Percentiles rank a stretch among this genome's conserved stretches.
These are phyloP conservation scores for Blepharisma japonicum DNA, from an alignment of 73 alveolate species.

Conservation along the genomic window DNA sequence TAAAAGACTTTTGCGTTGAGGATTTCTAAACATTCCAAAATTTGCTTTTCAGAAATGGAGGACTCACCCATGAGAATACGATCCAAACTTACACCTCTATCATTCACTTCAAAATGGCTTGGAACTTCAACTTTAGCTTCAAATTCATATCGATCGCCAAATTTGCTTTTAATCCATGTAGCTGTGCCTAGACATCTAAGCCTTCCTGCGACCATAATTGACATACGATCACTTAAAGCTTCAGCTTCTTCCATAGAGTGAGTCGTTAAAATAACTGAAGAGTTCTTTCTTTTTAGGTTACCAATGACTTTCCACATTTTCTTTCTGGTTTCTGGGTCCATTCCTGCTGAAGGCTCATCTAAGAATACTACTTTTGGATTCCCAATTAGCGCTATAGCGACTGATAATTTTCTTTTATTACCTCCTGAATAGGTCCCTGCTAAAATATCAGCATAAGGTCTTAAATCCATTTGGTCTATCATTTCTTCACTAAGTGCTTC, in stretches of 20 bases:
- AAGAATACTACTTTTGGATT: constrained; percentile 97
- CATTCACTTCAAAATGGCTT: constrained; percentile 31
- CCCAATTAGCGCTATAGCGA: constrained; percentile 98
- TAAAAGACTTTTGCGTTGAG: constrained; percentile 70
- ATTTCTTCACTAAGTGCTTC: constrained; percentile 65
- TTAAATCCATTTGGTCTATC: constrained; percentile 82
- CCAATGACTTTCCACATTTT: constrained; percentile 97
- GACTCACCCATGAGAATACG: constrained; percentile 91
- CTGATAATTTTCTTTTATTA: constrained; percentile 95
- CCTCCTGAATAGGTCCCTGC: constrained; percentile 96
- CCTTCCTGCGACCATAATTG: constrained; percentile 73
- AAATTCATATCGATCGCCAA: constrained; percentile 85
- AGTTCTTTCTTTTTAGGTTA: constrained; percentile 81
- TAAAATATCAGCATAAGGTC: constrained; percentile 66
- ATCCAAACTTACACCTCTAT: constrained; percentile 54
- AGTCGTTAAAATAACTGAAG: constrained; percentile 87
- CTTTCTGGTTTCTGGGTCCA: constrained; percentile 98
- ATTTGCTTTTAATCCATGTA: constrained; percentile 74
- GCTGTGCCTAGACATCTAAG: constrained; percentile 73
- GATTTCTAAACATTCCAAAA: constrained; percentile 89
- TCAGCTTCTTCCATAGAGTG: constrained; percentile 98
- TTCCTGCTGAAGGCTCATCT: constrained; percentile 99
- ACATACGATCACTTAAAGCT: constrained; percentile 83
- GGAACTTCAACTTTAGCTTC: constrained; percentile 64
- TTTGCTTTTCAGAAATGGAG: constrained; percentile 92